Evolutionary conservation across 2,329 filamentous ascomycete genomes (phyloP).

Genomic region (Aschersonia sp.): DNA sequence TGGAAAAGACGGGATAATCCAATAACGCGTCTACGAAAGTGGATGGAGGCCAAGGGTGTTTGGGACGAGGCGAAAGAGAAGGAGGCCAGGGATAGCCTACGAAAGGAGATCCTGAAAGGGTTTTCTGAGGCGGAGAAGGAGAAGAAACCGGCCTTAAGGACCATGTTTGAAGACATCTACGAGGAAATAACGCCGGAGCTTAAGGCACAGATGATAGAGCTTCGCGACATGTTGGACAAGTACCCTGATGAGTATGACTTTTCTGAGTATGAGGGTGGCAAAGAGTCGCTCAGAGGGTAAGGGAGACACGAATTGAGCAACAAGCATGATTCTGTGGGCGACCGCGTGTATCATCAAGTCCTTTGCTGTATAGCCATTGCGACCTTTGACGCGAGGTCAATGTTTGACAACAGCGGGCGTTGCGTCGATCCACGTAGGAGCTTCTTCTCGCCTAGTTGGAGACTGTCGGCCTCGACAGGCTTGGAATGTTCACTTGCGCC

Average conservation of each 20-base stretch:
- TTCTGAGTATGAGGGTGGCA: constrained; percentile 58
- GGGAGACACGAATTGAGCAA: background rate
- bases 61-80: constrained; percentile 82
- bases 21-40: constrained; percentile 73
- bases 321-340: too few species aligned
- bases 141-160: constrained; percentile 58
- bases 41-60: constrained; percentile 66
- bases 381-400: too few species aligned
- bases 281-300: constrained; percentile 40
- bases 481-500: too few species aligned
- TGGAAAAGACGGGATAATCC: constrained; percentile 89
- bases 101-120: constrained; percentile 67
- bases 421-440: too few species aligned
- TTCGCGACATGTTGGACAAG: constrained; percentile 62
- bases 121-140: constrained; percentile 74
- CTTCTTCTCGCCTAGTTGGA: too few species aligned
- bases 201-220: constrained; percentile 52
- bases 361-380: too few species aligned
- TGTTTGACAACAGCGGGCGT: too few species aligned
- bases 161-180: constrained; percentile 81
- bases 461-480: too few species aligned
- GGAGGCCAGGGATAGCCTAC: constrained; percentile 46
- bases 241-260: constrained; percentile 93
- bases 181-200: constrained; percentile 73
- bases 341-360: too few species aligned